Evolutionary conservation across 2,329 filamentous ascomycete species (phyloP), one percentile per base, ranked within the genome.

Genomic region (Penicillium oxalicum): DNA sequence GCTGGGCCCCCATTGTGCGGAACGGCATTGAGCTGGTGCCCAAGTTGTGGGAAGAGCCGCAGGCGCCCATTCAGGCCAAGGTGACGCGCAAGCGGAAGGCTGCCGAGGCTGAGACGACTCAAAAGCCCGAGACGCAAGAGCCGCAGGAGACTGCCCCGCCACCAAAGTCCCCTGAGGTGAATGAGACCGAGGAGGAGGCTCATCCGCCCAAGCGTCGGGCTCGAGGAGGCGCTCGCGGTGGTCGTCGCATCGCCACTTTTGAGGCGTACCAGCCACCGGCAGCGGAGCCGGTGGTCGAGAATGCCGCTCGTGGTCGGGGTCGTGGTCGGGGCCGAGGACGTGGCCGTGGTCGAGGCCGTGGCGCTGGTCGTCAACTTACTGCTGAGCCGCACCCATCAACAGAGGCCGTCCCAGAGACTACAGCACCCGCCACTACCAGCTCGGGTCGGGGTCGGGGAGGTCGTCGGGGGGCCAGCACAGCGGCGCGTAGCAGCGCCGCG

Each of bases 51-150:
- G 64, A 70, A 35, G 58, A 57, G 3, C 66, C 66, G 4, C 53
- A 55, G 18, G 59, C 64, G 40, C 61, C 61, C 28, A 50, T 56
- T 18, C 49, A 59, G 24, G 56, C 51, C 3, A 67, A 68, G 52
- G 50, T 60, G 32, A 69, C 60, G 2, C 65, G 67, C 45, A 70
- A 69, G 50, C 67, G 67, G 48, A 70, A 66, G 54, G 65, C 67
- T 7, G 62, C 63, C 29, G 65, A 69, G 54, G 46, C 67, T 35
- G 67, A 67, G 55, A 52, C 65, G 33, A 53, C 53, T 45, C 4
- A 35, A 34, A 54, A 58, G 53, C 50, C 56, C 34, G 57, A 67
- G 28, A 56, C 62, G 25, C 55, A 69, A 44, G 64, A 66, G 33
- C 57, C 59, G 1, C 52, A 52, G 11, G 29, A 32, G 29, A 32